These are phyloP conservation scores for Neurospora sp. DNA, from an alignment of 2,329 filamentous ascomycete species.

Conservation along the genomic window DNA sequence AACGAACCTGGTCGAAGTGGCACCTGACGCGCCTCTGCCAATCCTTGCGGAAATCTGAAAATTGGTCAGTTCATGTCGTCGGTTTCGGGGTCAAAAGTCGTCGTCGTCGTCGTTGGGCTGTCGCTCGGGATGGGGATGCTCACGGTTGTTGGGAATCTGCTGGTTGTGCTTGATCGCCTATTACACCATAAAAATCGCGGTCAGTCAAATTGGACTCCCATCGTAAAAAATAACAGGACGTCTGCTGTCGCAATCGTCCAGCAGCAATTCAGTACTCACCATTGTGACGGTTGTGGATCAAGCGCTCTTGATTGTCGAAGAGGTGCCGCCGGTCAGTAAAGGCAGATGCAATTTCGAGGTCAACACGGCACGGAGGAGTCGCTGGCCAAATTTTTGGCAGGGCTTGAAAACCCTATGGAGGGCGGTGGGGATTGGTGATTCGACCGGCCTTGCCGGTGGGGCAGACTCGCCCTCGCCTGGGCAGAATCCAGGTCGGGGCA, in stretches of 20 bases:
- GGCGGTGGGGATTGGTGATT: conserved; percentile 17
- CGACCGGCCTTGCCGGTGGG: conserved; percentile 3
- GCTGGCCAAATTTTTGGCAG: conserved; percentile 29
- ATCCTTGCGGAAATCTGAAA: conserved; percentile 95
- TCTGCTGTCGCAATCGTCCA: conserved; percentile 1
- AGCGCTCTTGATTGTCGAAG: conserved; percentile 24
- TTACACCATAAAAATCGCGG: conserved; percentile 22
- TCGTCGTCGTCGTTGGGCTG: conserved; percentile 17
- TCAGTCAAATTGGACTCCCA: conserved; percentile 23
- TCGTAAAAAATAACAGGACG: conserved; percentile 9
- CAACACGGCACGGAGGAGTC: conserved; percentile 19
- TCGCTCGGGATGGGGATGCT: conserved; percentile 28
- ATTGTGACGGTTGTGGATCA: conserved; percentile 46
- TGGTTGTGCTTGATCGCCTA: conserved; percentile 99
- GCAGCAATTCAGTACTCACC: conserved; percentile 27
- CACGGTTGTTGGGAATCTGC: conserved; percentile 93
- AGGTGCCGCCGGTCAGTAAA: conserved; percentile 25
- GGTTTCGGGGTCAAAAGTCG: conserved; percentile 16
- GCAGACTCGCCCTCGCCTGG: background rate
- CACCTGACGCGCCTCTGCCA: conserved; percentile 98
- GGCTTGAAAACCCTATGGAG: conserved; percentile 34
- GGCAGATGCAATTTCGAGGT: conserved; percentile 26
- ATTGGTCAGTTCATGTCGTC: conserved; percentile 29
- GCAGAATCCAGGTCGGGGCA: background rate
- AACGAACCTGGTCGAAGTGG: conserved; percentile 93